A percentile compares a stretch with the other conserved stretches of the same genome.
Conservation (phyloP, 2,329 filamentous ascomycete genomes). For the Pyrenochaeta sp. region DNA sequence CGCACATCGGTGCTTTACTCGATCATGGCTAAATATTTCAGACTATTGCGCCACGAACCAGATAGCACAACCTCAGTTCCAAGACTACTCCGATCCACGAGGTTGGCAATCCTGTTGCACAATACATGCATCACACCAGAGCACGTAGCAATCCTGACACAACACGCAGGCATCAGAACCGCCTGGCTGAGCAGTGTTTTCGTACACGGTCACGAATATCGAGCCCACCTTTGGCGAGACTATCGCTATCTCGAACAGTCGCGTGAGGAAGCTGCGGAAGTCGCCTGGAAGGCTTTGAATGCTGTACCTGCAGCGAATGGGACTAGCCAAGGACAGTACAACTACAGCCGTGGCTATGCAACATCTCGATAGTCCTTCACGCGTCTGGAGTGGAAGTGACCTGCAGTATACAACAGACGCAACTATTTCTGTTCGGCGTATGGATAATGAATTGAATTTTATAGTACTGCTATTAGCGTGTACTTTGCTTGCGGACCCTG, state of each 20-base stretch:
- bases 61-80: constrained; percentile 47
- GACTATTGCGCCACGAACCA: constrained; percentile 45
- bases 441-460: too few relatives aligned
- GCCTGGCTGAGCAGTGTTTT: constrained; percentile 48
- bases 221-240: constrained; percentile 47
- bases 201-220: constrained; percentile 45
- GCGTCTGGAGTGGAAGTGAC: too few relatives aligned
- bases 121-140: not conserved
- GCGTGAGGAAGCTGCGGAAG: constrained; percentile 47
- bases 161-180: constrained; percentile 40
- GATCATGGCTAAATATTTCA: constrained; percentile 24
- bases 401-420: too few relatives aligned
- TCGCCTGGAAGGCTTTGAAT: constrained; percentile 43
- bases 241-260: constrained; percentile 48
- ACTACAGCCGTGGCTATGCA: constrained; percentile 28
- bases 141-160: constrained; percentile 17
- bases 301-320: constrained; percentile 20
- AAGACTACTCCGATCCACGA: constrained; percentile 49
- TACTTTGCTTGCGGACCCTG: too few relatives aligned
- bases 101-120: constrained; percentile 28
- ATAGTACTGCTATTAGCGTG: too few relatives aligned
- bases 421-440: too few relatives aligned
- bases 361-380: constrained; percentile 25
- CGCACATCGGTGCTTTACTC: constrained; percentile 13
- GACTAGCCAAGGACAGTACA: constrained; percentile 26